Evolutionary conservation across 495 filamentous ascomycete species (phyloP).

Genomic region (Neurospora tetraspora): DNA sequence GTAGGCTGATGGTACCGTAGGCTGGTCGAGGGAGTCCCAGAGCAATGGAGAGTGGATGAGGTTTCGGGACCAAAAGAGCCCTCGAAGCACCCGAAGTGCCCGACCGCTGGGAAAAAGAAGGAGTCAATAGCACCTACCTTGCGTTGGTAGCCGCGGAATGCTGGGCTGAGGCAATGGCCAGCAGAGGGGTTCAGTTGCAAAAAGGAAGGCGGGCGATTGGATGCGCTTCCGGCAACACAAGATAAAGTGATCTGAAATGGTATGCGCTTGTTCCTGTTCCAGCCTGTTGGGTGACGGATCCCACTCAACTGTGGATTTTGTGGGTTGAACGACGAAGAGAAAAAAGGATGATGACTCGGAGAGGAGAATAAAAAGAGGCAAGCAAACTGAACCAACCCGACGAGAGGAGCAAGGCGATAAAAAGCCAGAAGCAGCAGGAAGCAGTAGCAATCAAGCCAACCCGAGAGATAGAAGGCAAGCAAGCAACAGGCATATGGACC

Average conservation of each 20-base stretch:
- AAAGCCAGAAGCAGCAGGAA: neutral
- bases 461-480: neutral
- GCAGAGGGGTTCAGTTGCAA: neutral
- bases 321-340: neutral
- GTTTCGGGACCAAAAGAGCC: neutral
- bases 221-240: neutral
- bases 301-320: neutral
- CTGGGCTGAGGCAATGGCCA: neutral
- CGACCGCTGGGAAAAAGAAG: neutral
- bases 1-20: neutral
- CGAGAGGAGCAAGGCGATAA: neutral
- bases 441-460: neutral
- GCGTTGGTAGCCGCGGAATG: neutral
- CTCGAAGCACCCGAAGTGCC: neutral
- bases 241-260: neutral
- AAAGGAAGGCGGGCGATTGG: neutral
- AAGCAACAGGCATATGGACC: neutral
- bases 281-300: neutral
- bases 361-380: neutral
- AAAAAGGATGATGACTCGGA: neutral
- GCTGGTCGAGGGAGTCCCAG: neutral
- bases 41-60: neutral
- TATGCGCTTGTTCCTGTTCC: neutral
- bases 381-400: neutral
- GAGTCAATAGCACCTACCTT: neutral